Conservation (phyloP, 2,329 filamentous ascomycete species). For the Fusarium sulawesiense region DNA sequence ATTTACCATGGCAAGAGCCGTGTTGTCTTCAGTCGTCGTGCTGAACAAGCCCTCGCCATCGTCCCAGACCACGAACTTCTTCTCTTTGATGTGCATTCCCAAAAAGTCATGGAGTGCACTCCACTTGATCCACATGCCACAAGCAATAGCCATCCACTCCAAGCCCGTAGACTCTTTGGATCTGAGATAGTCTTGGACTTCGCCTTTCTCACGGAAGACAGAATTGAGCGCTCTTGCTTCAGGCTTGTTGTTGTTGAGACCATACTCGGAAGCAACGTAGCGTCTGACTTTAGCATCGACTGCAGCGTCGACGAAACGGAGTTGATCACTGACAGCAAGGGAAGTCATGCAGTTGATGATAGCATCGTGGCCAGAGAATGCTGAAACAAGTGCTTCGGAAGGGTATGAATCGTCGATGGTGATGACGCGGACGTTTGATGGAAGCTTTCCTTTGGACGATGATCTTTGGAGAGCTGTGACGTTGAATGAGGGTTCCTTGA, state of each 20-base stretch:
- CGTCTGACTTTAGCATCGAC: background rate
- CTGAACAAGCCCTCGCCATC: constrained; percentile 17
- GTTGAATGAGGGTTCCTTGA: background rate
- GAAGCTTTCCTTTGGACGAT: background rate
- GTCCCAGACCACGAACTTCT: constrained; percentile 10
- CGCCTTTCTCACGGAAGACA: constrained; percentile 7
- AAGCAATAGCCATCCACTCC: constrained; percentile 18
- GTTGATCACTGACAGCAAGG: constrained; percentile 6
- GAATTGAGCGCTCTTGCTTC: constrained; percentile 10
- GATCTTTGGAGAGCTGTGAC: constrained; percentile 2
- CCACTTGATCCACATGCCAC: constrained; percentile 22
- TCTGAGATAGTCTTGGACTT: constrained; percentile 12
- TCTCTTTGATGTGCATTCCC: constrained; percentile 19
- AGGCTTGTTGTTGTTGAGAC: constrained; percentile 15
- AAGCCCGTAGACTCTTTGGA: constrained; percentile 1
- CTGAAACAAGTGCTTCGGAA: background rate
- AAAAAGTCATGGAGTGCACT: constrained; percentile 5
- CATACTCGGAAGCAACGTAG: constrained; percentile 9
- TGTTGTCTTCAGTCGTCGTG: constrained; percentile 10
- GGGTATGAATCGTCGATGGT: constrained; percentile 15
- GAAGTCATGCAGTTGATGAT: constrained; percentile 18
- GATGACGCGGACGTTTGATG: background rate
- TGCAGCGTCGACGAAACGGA: constrained; percentile 10
- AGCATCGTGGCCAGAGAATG: constrained; percentile 2
- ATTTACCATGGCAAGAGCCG: background rate